Evolutionary conservation across 306 rosid genomes (phyloP).

Genomic region (Luffa acutangula): DNA sequence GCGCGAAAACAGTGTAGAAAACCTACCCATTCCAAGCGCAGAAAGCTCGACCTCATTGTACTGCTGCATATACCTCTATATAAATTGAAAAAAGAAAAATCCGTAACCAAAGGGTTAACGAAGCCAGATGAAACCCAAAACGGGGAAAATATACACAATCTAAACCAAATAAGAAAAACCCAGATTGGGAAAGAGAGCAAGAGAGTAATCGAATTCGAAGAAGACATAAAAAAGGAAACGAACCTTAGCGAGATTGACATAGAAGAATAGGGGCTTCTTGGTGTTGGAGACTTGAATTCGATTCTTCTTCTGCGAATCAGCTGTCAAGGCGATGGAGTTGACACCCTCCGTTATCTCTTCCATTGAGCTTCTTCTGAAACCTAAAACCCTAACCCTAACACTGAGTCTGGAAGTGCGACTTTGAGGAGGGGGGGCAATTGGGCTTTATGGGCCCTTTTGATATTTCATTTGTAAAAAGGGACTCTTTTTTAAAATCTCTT

Average conservation of each 20-base stretch:
- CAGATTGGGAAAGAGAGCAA: not conserved
- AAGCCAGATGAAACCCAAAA: not conserved
- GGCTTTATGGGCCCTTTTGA: no score
- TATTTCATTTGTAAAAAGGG: no score
- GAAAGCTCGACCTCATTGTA: constrained; percentile 57
- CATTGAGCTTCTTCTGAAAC: constrained; percentile 13
- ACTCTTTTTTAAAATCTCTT: no score
- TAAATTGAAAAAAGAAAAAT: not conserved
- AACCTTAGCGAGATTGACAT: constrained; percentile 58
- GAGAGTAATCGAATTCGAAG: not conserved
- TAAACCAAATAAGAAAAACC: not conserved
- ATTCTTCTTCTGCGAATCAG: constrained; percentile 42
- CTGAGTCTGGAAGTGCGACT: not conserved
- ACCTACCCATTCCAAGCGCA: constrained; percentile 52
- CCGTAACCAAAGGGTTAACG: not conserved
- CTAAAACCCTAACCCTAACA: constrained; percentile 22
- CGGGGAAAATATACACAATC: not conserved
- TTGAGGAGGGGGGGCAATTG: not conserved
- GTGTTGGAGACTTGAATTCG: constrained; percentile 60
- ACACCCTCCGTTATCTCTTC: constrained; percentile 52
- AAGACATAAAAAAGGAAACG: not conserved
- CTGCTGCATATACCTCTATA: constrained; percentile 57
- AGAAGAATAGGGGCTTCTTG: constrained; percentile 49
- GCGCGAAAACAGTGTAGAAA: not conserved
- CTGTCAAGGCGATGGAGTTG: constrained; percentile 26